phyloP scores from a whole-genome alignment of 2,329 filamentous ascomycete genomes.

The Fusarium sp. region DNA sequence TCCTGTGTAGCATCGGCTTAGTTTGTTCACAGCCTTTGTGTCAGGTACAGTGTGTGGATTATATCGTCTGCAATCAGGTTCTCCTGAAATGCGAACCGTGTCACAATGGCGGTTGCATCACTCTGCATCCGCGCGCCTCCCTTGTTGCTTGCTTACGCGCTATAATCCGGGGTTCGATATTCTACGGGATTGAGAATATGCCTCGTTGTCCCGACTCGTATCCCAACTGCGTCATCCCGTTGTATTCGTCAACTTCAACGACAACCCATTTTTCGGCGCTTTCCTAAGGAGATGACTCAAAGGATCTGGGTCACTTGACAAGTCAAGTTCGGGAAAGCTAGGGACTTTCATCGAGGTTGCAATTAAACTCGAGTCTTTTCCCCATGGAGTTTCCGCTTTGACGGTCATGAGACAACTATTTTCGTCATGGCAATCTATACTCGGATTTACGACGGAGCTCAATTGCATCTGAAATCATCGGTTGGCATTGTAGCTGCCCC shows the following conservation, averaged over 20 bases:
- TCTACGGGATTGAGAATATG: slow-evolving; percentile 29
- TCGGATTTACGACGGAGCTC: slow-evolving; percentile 20
- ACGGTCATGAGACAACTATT: slow-evolving; percentile 11
- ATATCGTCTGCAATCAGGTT: slow-evolving; percentile 7
- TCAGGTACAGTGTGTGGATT: neutral
- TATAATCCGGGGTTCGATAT: slow-evolving; percentile 28
- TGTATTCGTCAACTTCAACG: slow-evolving; percentile 24
- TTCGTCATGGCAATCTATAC: neutral
- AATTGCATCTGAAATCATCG: neutral
- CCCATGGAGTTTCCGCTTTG: neutral
- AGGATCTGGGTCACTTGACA: slow-evolving; percentile 30
- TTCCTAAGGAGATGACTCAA: slow-evolving; percentile 14
- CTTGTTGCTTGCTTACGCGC: slow-evolving; percentile 34
- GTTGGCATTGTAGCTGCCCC: neutral
- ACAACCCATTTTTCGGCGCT: slow-evolving; percentile 19
- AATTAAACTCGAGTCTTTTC: slow-evolving; percentile 2
- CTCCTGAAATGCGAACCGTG: slow-evolving; percentile 24
- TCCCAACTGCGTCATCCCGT: slow-evolving; percentile 19
- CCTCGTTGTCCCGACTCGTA: slow-evolving; percentile 20
- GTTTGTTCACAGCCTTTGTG: neutral
- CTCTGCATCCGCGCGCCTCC: slow-evolving; percentile 20
- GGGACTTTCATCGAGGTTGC: slow-evolving; percentile 8
- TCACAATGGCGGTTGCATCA: slow-evolving; percentile 18
- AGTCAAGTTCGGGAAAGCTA: slow-evolving; percentile 7
- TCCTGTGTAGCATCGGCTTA: slow-evolving; percentile 4